Base-by-base conservation (phyloP, 495 filamentous ascomycete species). In the Neurospora sp. region DNA sequence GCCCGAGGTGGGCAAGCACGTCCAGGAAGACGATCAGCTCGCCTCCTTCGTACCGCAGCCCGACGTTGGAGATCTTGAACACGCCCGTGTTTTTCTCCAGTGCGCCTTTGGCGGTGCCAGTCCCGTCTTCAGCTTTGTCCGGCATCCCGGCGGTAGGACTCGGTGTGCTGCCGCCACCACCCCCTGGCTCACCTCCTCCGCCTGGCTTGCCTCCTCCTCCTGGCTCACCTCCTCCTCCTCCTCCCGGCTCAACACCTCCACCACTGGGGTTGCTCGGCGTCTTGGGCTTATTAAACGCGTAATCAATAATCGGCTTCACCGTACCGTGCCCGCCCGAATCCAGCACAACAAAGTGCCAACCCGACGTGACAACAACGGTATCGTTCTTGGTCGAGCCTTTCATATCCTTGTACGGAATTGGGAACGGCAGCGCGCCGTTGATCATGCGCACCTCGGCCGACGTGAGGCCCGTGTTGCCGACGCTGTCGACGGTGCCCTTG, bases 1-100 rank as follows among this genome's bases (percentile, higher is more conserved):
- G 83, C 1, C 84, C 83, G 9, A 86, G 71, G 11, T 72, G n/a
- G 48, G 84, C 71, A 7, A 77, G 75, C 2, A 82, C 83, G 70
- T 83, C 79, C 12, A 86, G 72, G 16, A 75, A 71, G 31, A 86
- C 53, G n/a, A 48, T 44, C 0, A 85, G 77, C 39, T 69, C 14
- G 73, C 70, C 39, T 76, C 69, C n/a, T 74, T 35, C 35, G 74
- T 77, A 83, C 44, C 79, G 69, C 14, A 86, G 73, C 4, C 82
- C 82, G 18, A 85, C 73, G 65, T 81, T 77, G 31, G 69, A 72
- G 53, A 81, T 75, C 6, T 74, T 71, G 12, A 81, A 48, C 41
- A 71, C 71, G 16, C 74, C 73, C 3, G 59, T 5, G 1, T 31
- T 53, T 41, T 69, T 71, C 38, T 71, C 69, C 31, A 74, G 42